Evolutionary conservation across 1,284 basidiomycete species (phyloP), one percentile per base, ranked within the genome.

Genomic region (Melampsora medusae): DNA sequence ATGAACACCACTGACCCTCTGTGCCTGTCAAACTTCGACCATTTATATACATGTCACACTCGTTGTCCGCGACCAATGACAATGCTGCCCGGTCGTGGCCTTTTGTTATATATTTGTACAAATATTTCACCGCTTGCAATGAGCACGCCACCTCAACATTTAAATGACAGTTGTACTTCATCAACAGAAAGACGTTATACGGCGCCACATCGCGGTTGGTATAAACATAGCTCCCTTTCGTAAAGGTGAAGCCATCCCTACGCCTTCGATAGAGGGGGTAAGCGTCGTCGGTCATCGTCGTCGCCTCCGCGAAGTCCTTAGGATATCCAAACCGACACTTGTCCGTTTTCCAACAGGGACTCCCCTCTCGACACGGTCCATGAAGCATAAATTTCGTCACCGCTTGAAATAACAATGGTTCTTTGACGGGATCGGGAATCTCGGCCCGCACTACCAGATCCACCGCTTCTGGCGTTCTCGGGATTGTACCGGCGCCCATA

Each of bases 281-380:
- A 0, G 83, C 84, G 80, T 86, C 79, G 0, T 81, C 79, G 46
- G 81, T 81, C 67, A 86, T 79, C 0, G 77, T 78, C 0, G 86
- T 87, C 0, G 72, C 31, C 0, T 80, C 78, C 28, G 78, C 77
- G 69, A 84, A 86, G 0, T 77, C 28, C 70, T 86, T 86, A 0
- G 85, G 86, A 81, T 79, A 87, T 6, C 78, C 53, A 77, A 86
- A 86, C 0, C 81, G 80, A 79, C 86, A 87, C 48, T 80, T 81
- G 0, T 82, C 82, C 77, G 86, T 78, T 17, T 82, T 81, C 85
- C 86, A 85, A 79, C 86, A 87, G 9, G 80, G 81, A 0, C 64
- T 53, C 9, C 78, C 65, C 7, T 84, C 83, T 81, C 86, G 6
- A 28, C 69, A 86, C 0, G 85, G 85, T n/a, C 84, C 83, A 83